A percentile compares a stretch with the other conserved stretches of the same genome.
These are phyloP conservation scores for Pyrenophora graminea DNA, from an alignment of 2,329 filamentous ascomycete genomes.

Conservation along the genomic window DNA sequence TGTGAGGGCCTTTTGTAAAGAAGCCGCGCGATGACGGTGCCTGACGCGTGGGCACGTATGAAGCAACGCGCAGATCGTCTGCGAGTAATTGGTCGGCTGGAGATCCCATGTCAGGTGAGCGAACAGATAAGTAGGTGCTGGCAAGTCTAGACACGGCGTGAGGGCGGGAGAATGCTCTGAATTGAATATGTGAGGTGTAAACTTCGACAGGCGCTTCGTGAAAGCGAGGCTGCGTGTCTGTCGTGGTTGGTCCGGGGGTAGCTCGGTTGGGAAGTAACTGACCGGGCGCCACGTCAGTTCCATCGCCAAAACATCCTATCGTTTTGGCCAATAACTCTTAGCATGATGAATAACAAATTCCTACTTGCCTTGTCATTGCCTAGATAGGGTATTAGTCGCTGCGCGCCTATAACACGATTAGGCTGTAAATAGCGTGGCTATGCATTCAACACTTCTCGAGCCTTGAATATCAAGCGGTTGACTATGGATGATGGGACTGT, in stretches of 20 bases:
- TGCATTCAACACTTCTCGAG: too few species aligned
- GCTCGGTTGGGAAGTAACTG: constrained; percentile 8
- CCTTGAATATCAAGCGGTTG: too few species aligned
- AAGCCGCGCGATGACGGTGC: not conserved
- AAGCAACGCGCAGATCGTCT: not conserved
- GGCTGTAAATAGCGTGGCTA: not conserved
- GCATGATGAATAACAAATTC: too few species aligned
- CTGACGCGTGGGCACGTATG: constrained; percentile 5
- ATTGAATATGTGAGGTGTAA: not conserved
- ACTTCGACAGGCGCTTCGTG: constrained; percentile 1
- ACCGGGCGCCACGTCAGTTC: not conserved
- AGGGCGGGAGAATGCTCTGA: not conserved
- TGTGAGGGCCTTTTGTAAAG: not conserved
- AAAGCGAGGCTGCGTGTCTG: constrained; percentile 4
- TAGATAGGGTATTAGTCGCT: too few species aligned
- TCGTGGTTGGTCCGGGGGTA: constrained; percentile 7
- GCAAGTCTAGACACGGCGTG: not conserved
- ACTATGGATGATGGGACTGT: too few species aligned
- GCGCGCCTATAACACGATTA: not conserved
- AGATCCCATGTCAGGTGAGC: not conserved
- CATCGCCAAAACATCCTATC: not conserved
- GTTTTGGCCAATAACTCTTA: too few species aligned
- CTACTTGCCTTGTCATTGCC: too few species aligned
- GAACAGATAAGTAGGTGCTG: not conserved
- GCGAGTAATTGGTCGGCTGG: not conserved